Evolutionary conservation across 1,284 basidiomycete species (phyloP), one percentile per base, ranked within the genome.

Genomic region (Ganoderma resinaceum): DNA sequence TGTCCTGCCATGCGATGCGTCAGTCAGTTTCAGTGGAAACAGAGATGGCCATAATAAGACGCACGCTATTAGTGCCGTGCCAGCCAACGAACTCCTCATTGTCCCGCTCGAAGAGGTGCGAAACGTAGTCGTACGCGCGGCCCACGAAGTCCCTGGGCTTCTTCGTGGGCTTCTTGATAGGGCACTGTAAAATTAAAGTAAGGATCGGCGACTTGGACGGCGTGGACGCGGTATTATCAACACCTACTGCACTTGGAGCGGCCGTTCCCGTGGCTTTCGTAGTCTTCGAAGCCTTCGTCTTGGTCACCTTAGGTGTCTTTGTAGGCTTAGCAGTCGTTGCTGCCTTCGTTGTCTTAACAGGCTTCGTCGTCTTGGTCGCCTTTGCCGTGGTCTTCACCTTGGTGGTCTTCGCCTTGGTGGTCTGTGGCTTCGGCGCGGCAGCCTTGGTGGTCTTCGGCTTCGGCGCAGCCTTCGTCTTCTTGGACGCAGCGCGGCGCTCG

Each of bases 21-120:
- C 4, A 60, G 58, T 8, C 0, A 2, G 6, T n/a, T 29, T n/a
- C n/a, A 3, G 4, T 3, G 12, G 4, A 4, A 4, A 11, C 12
- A n/a, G 7, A 18, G 12, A 20, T 20, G 37, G 7, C 9, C 5
- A 18, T 20, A 33, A n/a, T n/a, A n/a, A n/a, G n/a, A 20, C 59
- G 59, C 40, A 61, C 59, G 12, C 59, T 61, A n/a, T 61, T 61
- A 3, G 59, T 61, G 11, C 59, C 59, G 38, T 61, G 59, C 59
- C 59, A 61, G 59, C 59, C 59, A n/a, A 61, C 6, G 59, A 61
- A 61, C 35, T 61, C 59, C 7, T 23, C 37, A 12, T 18, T 35
- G 38, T 42, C 40, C 1, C 40, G 40, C 16, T 42, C 40, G 18
- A 42, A 42, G 40, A 42, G 40, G 16, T 42, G n/a, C n/a, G n/a